Evolutionary conservation across 495 filamentous ascomycete species (phyloP), one percentile per base, ranked within the genome.

Genomic region (Echria macrotheca): DNA sequence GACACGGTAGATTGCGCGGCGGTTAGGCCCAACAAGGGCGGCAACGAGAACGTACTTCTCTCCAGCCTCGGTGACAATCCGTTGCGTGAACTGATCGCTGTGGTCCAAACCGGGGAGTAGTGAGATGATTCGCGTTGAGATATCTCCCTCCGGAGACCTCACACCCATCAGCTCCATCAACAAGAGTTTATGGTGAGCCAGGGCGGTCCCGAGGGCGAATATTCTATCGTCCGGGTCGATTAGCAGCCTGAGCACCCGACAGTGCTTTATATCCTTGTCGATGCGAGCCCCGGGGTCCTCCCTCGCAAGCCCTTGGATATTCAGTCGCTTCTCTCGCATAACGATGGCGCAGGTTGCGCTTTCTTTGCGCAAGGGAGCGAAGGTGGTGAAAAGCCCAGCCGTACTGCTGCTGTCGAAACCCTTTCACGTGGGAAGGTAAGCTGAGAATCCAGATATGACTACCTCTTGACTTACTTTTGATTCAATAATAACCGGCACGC

Each of bases 361-460:
- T 25, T 58, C 36, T 5, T 51, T 31, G 18, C 47, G 41, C 22
- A 63, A 58, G 3, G 57, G 44, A 6, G 58, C 49, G 1, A 69
- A 51, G 1, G 58, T 56, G 4, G 66, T 69, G 36, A 67, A 64
- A n/a, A 69, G 54, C 14, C 58, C 44, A 2, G 54, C 55, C 17
- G 37, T 46, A 28, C 46, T 63, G 9, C 55, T 55, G 29, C 48
- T 60, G 25, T 67, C 64, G 15, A 60, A 47, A 0, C 54, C 54
- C 61, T 63, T 0, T 10, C 14, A 4, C 28, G 4, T 18, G 19
- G n/a, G n/a, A 9, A 1, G 19, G 56, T 35, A 55, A 31, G 33
- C 12, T 24, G 24, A 32, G 22, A 9, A 12, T 19, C 10, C 10
- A 15, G 15, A 15, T 22, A 29, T 5, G 7, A 33, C n/a, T n/a